Conservation (phyloP, 2,329 filamentous ascomycete species). For the Microcyclospora pomicola region DNA sequence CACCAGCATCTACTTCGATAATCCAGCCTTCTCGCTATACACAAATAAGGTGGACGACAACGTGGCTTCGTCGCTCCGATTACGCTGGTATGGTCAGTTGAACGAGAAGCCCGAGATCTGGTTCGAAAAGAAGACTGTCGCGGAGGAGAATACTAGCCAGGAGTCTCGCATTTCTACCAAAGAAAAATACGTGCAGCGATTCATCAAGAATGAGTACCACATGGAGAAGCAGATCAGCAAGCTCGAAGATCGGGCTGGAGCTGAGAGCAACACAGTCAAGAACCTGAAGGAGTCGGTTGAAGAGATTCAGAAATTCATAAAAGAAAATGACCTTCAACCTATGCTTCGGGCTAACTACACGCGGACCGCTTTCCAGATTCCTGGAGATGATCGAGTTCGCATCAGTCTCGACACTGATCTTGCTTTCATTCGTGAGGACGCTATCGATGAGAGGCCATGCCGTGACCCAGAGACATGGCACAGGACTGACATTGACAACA, state of each 20-base stretch:
- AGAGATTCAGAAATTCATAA: constrained; percentile 68
- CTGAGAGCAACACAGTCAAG: constrained; percentile 51
- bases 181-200: constrained; percentile 81
- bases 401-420: constrained; percentile 89
- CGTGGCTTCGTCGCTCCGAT: constrained; percentile 66
- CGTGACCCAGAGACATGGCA: constrained; percentile 85
- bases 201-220: constrained; percentile 74
- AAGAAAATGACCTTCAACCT: constrained; percentile 63
- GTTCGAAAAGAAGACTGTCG: constrained; percentile 79
- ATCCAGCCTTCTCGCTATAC: constrained; percentile 72
- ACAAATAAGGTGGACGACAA: constrained; percentile 66
- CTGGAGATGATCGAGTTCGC: constrained; percentile 75
- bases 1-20: constrained; percentile 94
- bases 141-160: constrained; percentile 60
- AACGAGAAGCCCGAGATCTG: constrained; percentile 64
- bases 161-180: constrained; percentile 78
- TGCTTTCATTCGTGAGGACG: constrained; percentile 64
- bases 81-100: constrained; percentile 86
- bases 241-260: constrained; percentile 62
- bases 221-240: constrained; percentile 86
- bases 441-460: constrained; percentile 79
- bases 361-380: constrained; percentile 92
- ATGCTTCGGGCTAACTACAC: constrained; percentile 85
- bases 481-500: constrained; percentile 73
- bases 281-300: constrained; percentile 58